Evolutionary conservation across 2,329 filamentous ascomycete genomes (phyloP), one percentile per base, ranked within the genome.

Genomic region (Dryadomyces quercivorus): DNA sequence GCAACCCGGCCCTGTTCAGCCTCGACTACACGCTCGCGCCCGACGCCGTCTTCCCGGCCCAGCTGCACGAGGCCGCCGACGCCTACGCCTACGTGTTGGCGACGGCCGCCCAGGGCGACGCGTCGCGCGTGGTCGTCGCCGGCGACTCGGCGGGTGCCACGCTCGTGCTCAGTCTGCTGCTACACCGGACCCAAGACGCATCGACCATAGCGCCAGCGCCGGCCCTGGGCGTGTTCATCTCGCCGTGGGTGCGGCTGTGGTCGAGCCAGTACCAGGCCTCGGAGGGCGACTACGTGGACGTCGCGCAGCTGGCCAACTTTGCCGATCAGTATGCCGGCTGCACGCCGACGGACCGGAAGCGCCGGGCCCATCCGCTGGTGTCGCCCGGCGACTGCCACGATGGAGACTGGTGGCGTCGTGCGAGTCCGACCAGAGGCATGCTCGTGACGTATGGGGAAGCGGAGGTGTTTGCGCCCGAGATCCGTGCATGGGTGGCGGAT

Each of bases 91-190:
- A 89, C 62, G 77, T 87, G 8, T 70, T 89, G 2, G 75, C 76
- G 6, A 71, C 78, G 4, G 77, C 77, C 6, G 55, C 51, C 12
- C 31, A 42, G 4, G 66, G 70, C 21, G 75, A 85, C 43, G 72
- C 82, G 0, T 76, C 78, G 2, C 80, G 75, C 44, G 75, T 94
- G 26, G 85, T 83, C 58, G 77, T 94, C 4, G 80, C 79, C 50
- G 88, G 88, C 6, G 88, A 94, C 66, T 92, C 87, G 1, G 88
- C 88, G 1, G 88, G 88, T 5, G 88, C 78, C 16, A 85, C 85
- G 1, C 70, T 94, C 46, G 77, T 86, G 10, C 74, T 94, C 26
- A 86, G 82, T 63, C 73, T 93, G 51, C 70, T 94, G 52, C 77
- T 91, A 1, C 78, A 84, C 60, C 70, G 90, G 20, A 81, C 72